These are phyloP conservation scores for Dactylellina leptospora DNA, from an alignment of 2,329 filamentous ascomycete species.

Conservation along the genomic window DNA sequence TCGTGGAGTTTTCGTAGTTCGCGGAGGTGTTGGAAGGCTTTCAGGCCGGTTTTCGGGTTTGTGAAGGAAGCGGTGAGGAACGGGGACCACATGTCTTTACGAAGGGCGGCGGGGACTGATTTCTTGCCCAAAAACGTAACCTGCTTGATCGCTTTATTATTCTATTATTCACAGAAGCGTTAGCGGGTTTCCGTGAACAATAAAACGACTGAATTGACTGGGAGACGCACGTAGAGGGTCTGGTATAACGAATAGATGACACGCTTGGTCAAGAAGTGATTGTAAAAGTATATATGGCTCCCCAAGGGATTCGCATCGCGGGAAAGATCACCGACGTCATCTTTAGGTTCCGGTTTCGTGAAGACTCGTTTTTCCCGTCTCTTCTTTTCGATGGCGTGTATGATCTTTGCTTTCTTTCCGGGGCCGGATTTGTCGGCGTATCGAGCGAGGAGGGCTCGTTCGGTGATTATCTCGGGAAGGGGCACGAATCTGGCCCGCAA, in stretches of 20 bases:
- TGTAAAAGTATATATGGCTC: slow-evolving; percentile 60
- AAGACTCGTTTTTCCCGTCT: too few relatives aligned
- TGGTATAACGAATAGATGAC: slow-evolving; percentile 61
- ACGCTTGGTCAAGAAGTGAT: slow-evolving; percentile 61
- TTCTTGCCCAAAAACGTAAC: slow-evolving; percentile 75
- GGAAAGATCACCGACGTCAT: slow-evolving; percentile 33
- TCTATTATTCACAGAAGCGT: slow-evolving; percentile 56
- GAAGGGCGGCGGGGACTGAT: slow-evolving; percentile 69
- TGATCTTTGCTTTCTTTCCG: too few relatives aligned
- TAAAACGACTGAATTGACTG: neutral
- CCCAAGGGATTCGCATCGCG: slow-evolving; percentile 57
- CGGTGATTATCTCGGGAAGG: slow-evolving; percentile 32
- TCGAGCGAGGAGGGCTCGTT: slow-evolving; percentile 17
- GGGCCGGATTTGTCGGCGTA: slow-evolving; percentile 21
- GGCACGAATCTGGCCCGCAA: slow-evolving; percentile 43
- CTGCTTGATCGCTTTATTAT: slow-evolving; percentile 66
- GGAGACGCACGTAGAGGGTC: slow-evolving; percentile 58
- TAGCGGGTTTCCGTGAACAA: neutral
- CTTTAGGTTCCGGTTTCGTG: slow-evolving; percentile 3
- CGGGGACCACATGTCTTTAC: slow-evolving; percentile 74
- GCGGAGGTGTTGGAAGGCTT: slow-evolving; percentile 71
- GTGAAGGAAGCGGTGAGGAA: slow-evolving; percentile 70
- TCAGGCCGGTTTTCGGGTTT: slow-evolving; percentile 67
- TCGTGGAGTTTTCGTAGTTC: slow-evolving; percentile 72
- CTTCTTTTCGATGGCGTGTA: too few relatives aligned